Evolutionary conservation across 805 yeast species (phyloP), one percentile per base, ranked within the genome.

Genomic region (Saturnispora quitensis): DNA sequence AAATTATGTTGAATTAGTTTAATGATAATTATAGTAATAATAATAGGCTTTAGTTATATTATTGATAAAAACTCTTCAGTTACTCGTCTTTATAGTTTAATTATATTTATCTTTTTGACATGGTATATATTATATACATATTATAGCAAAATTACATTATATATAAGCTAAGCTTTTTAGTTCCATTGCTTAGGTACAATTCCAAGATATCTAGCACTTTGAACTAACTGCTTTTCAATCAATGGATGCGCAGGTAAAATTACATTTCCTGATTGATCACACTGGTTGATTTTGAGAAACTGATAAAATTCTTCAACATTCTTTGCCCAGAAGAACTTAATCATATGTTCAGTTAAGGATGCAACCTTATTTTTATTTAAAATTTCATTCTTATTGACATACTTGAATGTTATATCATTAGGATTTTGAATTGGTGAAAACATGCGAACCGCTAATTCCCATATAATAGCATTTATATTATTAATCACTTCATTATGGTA

Each of bases 1-100:
- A 2, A 91, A 91, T 66, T 91, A 91, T 64, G 97, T 91, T 43
- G 95, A 90, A 64, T 68, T 90, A 60, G 78, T 81, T 50, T 84
- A 63, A 48, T 34, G 25, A 18, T 38, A 10, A 9, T 20, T 17
- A 31, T 31, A 31, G 34, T 31, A 13, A 31, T 7, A 31, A 13
- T 31, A 12, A 31, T 31, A 31, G 13, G 22, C 22, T 31, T 12
- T 31, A 12, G 34, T 31, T 31, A 10, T 31, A 9, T 3, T 31
- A 12, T 31, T 9, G 13, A 9, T 31, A 31, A 31, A 31, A 8
- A 38, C 42, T 38, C 42, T 17, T 38, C 9, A 20, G 24, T 18
- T 18, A 38, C 42, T 38, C 22, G 17, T 43, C 17, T 20, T 43
- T 33, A 25, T 43, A 25, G 24, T 43, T 43, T 43, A 27, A 15